Base-by-base conservation (phyloP, 164 flowering plant genomes). In the Vitis rupestris region DNA sequence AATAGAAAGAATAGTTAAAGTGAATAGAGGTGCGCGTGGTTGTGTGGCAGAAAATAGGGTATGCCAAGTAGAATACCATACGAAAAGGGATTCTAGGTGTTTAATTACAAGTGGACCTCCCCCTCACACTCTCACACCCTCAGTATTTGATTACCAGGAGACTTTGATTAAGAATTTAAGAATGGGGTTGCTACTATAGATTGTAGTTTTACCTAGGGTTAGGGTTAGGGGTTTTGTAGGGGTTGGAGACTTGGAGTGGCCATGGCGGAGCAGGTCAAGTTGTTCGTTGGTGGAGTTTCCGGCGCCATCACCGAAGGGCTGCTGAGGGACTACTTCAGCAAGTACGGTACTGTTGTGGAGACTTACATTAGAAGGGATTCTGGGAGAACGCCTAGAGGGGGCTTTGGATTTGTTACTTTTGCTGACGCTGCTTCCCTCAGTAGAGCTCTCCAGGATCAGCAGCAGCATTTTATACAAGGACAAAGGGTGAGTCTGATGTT, bases 231-330 rank as follows among this genome's bases (percentile, higher is more conserved):
- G 52, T 69, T 68, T 68, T 57, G 54, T 51, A 29, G 66, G 66
- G 66, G 10, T 70, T 70, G 27, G 44, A 54, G 69, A 57, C 19
- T 68, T 63, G n/a, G 9, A 62, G 1, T 14, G 51, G 63, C 64
- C 67, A 79, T 74, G 85, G 90, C 72, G 29, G 92, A 90, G 31
- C 74, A 74, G 44, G 78, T 66, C 9, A 90, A 90, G 81, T 57
- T 90, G 29, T 90, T 88, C 71, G 85, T 88, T 15, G 95, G 93
- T 1, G 93, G 93, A 7, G 82, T 90, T 16, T 79, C 91, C 3
- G 77, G 87, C 81, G 87, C 80, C 53, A 88, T 91, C 0, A 81
- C 29, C n/a, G 93, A 90, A 48, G 88, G 83, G 0, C 48, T 59
- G 1, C 71, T 90, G n/a, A 83, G 50, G 47, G 82, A 78, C 23